These are phyloP conservation scores for Candida sonorensis DNA, from an alignment of 805 yeast genomes.

Conservation along the genomic window DNA sequence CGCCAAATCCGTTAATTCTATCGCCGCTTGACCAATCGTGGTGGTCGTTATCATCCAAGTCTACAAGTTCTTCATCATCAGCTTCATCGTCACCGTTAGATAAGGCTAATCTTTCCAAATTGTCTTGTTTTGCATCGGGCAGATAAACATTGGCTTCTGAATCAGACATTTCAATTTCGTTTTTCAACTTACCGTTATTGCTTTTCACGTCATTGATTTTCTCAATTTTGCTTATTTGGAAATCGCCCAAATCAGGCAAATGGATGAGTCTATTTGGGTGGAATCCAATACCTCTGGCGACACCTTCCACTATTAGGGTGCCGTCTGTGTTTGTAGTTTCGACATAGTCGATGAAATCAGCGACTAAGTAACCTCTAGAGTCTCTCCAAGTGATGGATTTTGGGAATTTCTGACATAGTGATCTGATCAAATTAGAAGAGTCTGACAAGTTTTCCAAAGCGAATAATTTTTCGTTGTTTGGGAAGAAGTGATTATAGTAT, in stretches of 20 bases:
- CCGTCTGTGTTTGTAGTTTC: too few relatives aligned
- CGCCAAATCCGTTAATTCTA: conserved; percentile 11
- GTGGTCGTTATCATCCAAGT: conserved; percentile 29
- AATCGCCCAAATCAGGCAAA: conserved; percentile 87
- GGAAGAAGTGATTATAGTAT: conserved; percentile 69
- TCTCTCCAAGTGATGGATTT: conserved; percentile 88
- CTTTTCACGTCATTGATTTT: too few relatives aligned
- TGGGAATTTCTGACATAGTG: conserved; percentile 81
- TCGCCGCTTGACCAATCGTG: conserved; percentile 9
- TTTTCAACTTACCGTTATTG: conserved; percentile 10
- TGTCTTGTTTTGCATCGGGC: conserved; percentile 41
- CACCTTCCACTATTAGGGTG: conserved; percentile 63
- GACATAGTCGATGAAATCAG: conserved; percentile 53
- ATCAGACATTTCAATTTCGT: conserved; percentile 7
- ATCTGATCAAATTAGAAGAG: conserved; percentile 63
- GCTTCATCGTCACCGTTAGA: conserved; percentile 44
- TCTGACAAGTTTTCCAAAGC: conserved; percentile 65
- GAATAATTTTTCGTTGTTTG: conserved; percentile 71
- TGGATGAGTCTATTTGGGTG: conserved; percentile 73
- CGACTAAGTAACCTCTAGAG: conserved; percentile 78
- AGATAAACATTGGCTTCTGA: conserved; percentile 22
- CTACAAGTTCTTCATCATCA: conserved; percentile 30
- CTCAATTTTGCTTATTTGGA: conserved; percentile 64
- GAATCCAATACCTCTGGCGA: conserved; percentile 82
- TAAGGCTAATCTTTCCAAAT: conserved; percentile 55